Percentiles rank a stretch among this genome's conserved stretches.
phyloP scores from a whole-genome alignment of 2,329 filamentous ascomycete species.

The Aspergillus aculeatus region DNA sequence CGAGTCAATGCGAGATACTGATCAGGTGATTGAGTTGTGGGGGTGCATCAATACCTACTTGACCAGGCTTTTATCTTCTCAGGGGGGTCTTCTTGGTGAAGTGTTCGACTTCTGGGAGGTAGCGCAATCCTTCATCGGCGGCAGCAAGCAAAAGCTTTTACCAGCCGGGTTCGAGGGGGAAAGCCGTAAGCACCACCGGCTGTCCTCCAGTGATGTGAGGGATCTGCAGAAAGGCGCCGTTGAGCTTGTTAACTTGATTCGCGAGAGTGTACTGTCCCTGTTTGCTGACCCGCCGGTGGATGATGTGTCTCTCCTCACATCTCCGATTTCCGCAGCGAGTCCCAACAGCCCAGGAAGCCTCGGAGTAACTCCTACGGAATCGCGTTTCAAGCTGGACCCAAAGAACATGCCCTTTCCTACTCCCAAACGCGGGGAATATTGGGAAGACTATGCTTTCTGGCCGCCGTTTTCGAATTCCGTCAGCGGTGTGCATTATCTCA shows the following conservation, averaged over 20 bases:
- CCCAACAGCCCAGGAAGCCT: slow-evolving; percentile 63
- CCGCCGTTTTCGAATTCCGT: slow-evolving; percentile 88
- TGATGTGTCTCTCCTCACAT: slow-evolving; percentile 83
- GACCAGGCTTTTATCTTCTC: slow-evolving; percentile 67
- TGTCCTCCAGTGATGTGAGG: slow-evolving; percentile 67
- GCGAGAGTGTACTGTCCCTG: slow-evolving; percentile 75
- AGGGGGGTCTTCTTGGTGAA: slow-evolving; percentile 80
- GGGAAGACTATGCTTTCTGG: slow-evolving; percentile 96
- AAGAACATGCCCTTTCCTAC: slow-evolving; percentile 74
- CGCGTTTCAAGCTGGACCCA: slow-evolving; percentile 76
- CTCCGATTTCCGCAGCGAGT: slow-evolving; percentile 67
- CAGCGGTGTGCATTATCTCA: slow-evolving; percentile 86
- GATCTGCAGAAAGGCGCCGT: slow-evolving; percentile 75
- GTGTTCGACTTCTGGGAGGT: slow-evolving; percentile 93
- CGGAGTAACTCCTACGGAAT: slow-evolving; percentile 60
- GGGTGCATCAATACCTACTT: slow-evolving; percentile 79
- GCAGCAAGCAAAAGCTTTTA: slow-evolving; percentile 74
- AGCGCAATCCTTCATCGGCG: slow-evolving; percentile 83
- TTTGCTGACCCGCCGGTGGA: slow-evolving; percentile 87
- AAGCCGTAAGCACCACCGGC: slow-evolving; percentile 75
- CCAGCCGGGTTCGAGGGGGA: slow-evolving; percentile 79
- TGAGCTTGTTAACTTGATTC: slow-evolving; percentile 79
- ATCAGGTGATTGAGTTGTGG: slow-evolving; percentile 86
- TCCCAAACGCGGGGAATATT: slow-evolving; percentile 75
- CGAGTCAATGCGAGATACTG: slow-evolving; percentile 67